Evolutionary conservation across 192 early-diverging fungal genomes (phyloP).

Genomic region (Oehlia diaphana): DNA sequence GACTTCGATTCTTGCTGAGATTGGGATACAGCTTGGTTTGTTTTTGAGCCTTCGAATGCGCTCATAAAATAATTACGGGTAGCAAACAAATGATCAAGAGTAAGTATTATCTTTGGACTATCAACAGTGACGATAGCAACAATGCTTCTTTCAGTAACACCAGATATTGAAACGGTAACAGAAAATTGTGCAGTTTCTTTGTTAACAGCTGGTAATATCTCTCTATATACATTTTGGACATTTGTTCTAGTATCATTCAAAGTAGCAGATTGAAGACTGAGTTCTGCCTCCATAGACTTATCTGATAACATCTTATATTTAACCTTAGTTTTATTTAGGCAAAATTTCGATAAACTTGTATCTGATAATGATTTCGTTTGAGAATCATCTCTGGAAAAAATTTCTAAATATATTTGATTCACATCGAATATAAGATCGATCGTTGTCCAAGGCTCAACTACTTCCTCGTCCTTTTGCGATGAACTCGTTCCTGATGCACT

Average conservation of each 20-base stretch:
- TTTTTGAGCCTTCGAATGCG: constrained; percentile 40
- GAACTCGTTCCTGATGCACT: background rate
- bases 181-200: constrained; percentile 63
- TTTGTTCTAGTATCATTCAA: constrained; percentile 80
- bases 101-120: constrained; percentile 80
- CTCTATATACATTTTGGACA: constrained; percentile 75
- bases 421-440: constrained; percentile 63
- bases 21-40: background rate
- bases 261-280: constrained; percentile 68
- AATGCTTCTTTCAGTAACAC: constrained; percentile 46
- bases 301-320: constrained; percentile 61
- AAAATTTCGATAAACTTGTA: constrained; percentile 53
- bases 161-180: constrained; percentile 47
- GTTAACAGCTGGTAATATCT: constrained; percentile 75
- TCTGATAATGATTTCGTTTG: constrained; percentile 49
- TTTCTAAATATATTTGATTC: constrained; percentile 77
- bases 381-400: constrained; percentile 65
- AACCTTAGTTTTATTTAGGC: constrained; percentile 48
- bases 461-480: background rate
- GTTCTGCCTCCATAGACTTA: constrained; percentile 65
- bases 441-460: constrained; percentile 35
- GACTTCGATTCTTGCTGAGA: background rate
- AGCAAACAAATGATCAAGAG: constrained; percentile 84
- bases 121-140: constrained; percentile 75
- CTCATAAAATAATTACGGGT: constrained; percentile 76